Base-by-base conservation (phyloP, 805 yeast species). In the Komagataella pseudopastoris region DNA sequence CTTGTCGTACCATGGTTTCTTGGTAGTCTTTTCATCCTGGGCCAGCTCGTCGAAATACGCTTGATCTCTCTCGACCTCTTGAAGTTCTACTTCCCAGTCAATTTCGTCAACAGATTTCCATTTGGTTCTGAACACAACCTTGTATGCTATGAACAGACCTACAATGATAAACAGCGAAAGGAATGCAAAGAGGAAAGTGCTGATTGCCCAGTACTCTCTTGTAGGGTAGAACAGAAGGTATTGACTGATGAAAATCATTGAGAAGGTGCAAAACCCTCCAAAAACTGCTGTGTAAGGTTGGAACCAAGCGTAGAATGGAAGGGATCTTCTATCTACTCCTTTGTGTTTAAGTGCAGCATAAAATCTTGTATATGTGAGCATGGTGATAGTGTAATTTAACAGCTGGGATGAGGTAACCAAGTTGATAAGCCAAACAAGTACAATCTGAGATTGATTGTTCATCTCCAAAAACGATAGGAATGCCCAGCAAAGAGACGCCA, bases 381-480 rank as follows among this genome's bases (percentile, higher is more conserved):
- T 69, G 60, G 85, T 78, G 53, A 74, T 69, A 51, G 73, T 70
- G 67, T 78, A 83, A 62, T 79, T 82, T 59, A 75, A 75, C 61
- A 81, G 71, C 61, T 82, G 88, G 36, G 85, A 83, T 44, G 80
- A 79, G 3, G 93, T 83, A 50, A 82, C 82, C 53, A 86, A 66
- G 58, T 83, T 83, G 53, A 84, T 77, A 50, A 86, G 70, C 90
- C 91, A 86, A 59, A 72, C 74, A 55, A 86, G 71, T 3, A 85
- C 93, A 2, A 74, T 73, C 14, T 79, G 77, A 23, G 90, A 75
- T 30, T 75, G 69, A 47, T 74, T 70, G 23, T 81, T 73, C 52
- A 82, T 63, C 60, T 84, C 75, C 56, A 75, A 61, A 54, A 72
- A 74, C 3, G 77, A 70, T 4, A 75, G 57, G 44, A 71, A 64